Evolutionary conservation across 2,329 filamentous ascomycete species (phyloP).

Genomic region (Escovopsis sp.): DNA sequence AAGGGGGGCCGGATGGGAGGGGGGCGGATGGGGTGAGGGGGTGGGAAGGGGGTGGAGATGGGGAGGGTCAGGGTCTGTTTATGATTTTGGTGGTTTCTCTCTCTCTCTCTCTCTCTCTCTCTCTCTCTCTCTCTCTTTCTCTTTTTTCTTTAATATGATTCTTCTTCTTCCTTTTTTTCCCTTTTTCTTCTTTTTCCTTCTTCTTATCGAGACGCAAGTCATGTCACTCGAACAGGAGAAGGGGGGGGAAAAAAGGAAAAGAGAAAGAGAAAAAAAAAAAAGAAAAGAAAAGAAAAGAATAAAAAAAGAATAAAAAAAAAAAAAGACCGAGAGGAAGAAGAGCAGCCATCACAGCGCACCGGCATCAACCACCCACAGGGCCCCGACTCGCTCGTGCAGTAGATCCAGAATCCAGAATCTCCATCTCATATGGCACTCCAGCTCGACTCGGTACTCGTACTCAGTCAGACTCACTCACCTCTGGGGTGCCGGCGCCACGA

Average conservation of each 20-base stretch:
- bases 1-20: background rate
- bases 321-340: conserved; percentile 5
- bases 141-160: too few relatives aligned
- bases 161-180: too few relatives aligned
- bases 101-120: too few relatives aligned
- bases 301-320: background rate
- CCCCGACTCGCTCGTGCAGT: too few relatives aligned
- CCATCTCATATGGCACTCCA: too few relatives aligned
- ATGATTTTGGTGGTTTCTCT: too few relatives aligned
- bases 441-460: background rate
- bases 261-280: background rate
- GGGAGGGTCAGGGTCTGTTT: background rate
- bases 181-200: too few relatives aligned
- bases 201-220: background rate
- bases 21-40: background rate
- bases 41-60: background rate
- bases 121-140: too few relatives aligned
- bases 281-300: background rate
- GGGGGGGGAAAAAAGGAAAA: conserved; percentile 9
- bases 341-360: conserved; percentile 1
- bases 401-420: background rate
- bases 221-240: background rate
- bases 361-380: too few relatives aligned
- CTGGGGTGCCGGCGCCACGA: conserved; percentile 42
- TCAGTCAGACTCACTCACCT: conserved; percentile 27